Base-by-base conservation (phyloP, 208 protist genomes). In the Acanthamoeba sp. region DNA sequence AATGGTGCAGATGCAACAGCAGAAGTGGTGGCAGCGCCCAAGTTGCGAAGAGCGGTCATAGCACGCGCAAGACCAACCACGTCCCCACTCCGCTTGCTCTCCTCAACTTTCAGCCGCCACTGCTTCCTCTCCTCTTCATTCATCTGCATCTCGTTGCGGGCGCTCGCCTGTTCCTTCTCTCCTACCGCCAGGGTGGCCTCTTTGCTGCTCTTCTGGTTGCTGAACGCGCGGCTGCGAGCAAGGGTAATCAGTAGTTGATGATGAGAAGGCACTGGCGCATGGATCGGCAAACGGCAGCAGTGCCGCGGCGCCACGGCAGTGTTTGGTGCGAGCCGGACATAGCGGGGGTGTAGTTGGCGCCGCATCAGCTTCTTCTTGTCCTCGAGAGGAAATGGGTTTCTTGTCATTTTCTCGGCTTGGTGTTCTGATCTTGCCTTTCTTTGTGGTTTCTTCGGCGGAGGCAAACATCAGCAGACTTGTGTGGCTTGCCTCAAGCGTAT, bases 1-100 rank as follows among this genome's bases (percentile, higher is more conserved):
- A 29, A 36, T 38, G 62, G n/a, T 2, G 62, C 62, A 69, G 62
- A 9, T 6, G 62, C 24, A 62, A n/a, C 2, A 16, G 55, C 55
- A 7, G 45, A 50, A 50, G 45, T 50, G 45, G 55, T n/a, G 1
- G 24, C 9, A 29, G n/a, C 9, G 20, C 62, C 62, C 62, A 69
- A 69, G 20, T 34, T 69, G 62, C 69, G 36, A 32, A 78, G 22
- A 7, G 32, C 69, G 36, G 69, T 78, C 34, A 78, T 48, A 22
- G 69, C 69, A n/a, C 69, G 69, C 14, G 69, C 69, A 48, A 78
- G 32, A 20, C 69, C 69, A 78, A 78, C 69, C 5, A 78, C 20
- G 36, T 78, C 69, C 24, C 69, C 69, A 16, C 36, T 27, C 36
- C 29, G 1, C 29, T 78, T 78, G 69, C 69, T 78, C 24, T 38